Percentiles rank a stretch among this genome's conserved stretches.
Evolutionary conservation across 768 basidiomycete genomes (phyloP).

Genomic region (Macrocybe gigantea): DNA sequence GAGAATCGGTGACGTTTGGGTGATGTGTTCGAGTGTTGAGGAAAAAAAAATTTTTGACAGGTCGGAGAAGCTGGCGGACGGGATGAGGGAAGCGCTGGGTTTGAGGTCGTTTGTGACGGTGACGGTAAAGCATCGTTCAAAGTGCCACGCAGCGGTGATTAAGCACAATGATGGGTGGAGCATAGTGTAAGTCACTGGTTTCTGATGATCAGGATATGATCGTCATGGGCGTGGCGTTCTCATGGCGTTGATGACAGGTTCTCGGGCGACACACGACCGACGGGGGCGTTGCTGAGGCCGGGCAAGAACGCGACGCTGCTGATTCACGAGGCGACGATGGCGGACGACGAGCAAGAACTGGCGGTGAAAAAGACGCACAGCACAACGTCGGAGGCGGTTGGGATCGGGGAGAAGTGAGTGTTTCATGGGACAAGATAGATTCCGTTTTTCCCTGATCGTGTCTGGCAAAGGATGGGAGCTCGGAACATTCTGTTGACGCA

Average conservation of each 20-base stretch:
- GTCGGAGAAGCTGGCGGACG: constrained; percentile 31
- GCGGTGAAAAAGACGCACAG: constrained; percentile 80
- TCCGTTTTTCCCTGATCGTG: constrained; percentile 1
- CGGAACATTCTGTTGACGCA: constrained; percentile 87
- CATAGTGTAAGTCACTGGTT: constrained; percentile 55
- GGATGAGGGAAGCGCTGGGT: constrained; percentile 48
- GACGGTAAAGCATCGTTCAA: constrained; percentile 66
- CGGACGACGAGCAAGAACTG: constrained; percentile 72
- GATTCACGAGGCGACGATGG: constrained; percentile 94
- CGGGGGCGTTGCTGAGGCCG: constrained; percentile 55
- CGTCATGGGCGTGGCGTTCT: neutral
- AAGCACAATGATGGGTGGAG: constrained; percentile 72
- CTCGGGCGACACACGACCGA: constrained; percentile 88
- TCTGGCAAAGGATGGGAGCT: constrained; percentile 67
- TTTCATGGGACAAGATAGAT: constrained; percentile 4
- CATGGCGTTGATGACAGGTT: constrained; percentile 43
- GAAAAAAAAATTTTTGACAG: constrained; percentile 24
- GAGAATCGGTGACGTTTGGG: constrained; percentile 21
- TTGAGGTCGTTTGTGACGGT: constrained; percentile 61
- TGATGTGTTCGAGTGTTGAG: neutral
- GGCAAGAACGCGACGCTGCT: constrained; percentile 71
- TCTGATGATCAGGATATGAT: constrained; percentile 21
- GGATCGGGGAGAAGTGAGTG: constrained; percentile 62
- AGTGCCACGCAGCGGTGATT: constrained; percentile 68
- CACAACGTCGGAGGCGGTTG: constrained; percentile 85